Percentiles rank a stretch among this genome's conserved stretches.
These are phyloP conservation scores for Cymodocea nodosa DNA, from an alignment of 116 monocot species.

Conservation along the genomic window DNA sequence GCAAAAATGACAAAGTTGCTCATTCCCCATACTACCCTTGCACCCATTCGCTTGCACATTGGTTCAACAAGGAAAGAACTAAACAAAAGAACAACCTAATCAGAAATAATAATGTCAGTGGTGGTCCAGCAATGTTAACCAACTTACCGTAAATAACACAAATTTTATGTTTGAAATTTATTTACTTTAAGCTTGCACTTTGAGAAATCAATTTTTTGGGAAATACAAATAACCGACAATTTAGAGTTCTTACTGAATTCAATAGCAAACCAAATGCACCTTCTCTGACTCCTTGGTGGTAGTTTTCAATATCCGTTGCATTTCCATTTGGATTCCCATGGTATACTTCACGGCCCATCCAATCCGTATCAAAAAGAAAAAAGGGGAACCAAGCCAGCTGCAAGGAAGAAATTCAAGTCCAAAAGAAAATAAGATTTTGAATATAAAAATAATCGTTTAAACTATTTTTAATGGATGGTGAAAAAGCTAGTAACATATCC, in stretches of 20 bases:
- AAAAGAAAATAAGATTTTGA: background rate
- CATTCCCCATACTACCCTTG: conserved; percentile 56
- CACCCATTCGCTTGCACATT: conserved; percentile 44
- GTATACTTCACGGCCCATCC: conserved; percentile 99
- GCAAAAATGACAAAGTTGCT: conserved; percentile 58
- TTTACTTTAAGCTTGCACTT: background rate
- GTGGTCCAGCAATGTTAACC: background rate
- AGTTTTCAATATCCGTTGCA: conserved; percentile 21
- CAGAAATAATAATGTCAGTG: conserved; percentile 7
- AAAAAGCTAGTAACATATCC: no score
- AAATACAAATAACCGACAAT: background rate
- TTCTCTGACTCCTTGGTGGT: conserved; percentile 77
- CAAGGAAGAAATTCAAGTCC: background rate
- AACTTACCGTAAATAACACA: no score
- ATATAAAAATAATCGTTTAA: background rate
- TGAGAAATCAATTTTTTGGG: background rate
- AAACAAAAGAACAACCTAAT: conserved; percentile 59
- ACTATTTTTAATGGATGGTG: no score
- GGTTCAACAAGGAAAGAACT: conserved; percentile 71
- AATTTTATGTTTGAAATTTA: no score
- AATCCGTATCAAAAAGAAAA: conserved; percentile 97
- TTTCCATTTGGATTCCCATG: conserved; percentile 81
- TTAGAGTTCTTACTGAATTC: conserved; percentile 68
- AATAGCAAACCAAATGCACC: conserved; percentile 84
- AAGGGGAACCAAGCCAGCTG: conserved; percentile 99